Evolutionary conservation across 768 basidiomycete species (phyloP).

Genomic region (Pleurotus tuoliensis): DNA sequence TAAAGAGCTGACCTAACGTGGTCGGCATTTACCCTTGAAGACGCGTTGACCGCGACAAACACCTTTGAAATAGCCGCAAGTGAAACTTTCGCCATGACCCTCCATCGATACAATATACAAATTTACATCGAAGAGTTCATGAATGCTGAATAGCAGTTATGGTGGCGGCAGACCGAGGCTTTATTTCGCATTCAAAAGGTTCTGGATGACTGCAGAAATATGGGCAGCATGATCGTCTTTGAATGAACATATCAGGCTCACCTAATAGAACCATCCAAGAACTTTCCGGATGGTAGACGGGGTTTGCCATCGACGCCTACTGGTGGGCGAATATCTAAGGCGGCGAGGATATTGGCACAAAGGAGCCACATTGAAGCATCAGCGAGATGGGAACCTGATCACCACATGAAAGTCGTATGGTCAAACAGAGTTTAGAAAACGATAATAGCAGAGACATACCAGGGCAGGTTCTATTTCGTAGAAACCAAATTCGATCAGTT

Average conservation of each 20-base stretch:
- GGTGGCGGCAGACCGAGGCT: conserved; percentile 12
- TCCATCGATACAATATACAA: too few relatives aligned
- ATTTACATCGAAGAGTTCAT: too few relatives aligned
- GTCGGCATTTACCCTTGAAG: too few relatives aligned
- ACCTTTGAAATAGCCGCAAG: too few relatives aligned
- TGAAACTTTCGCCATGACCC: too few relatives aligned
- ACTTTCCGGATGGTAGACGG: neutral
- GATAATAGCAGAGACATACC: conserved; percentile 22
- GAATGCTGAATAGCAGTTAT: conserved; percentile 7
- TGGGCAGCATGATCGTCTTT: too few relatives aligned
- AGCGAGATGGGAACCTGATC: conserved; percentile 47
- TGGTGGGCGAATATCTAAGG: conserved; percentile 37
- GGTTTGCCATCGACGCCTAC: neutral
- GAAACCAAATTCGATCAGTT: too few relatives aligned
- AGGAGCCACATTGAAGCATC: conserved; percentile 51
- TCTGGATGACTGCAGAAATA: conserved; percentile 12
- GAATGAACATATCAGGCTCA: too few relatives aligned
- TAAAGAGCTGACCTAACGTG: too few relatives aligned
- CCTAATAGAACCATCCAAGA: conserved; percentile 4
- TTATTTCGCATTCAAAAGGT: conserved; percentile 15
- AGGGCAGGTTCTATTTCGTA: conserved; percentile 31
- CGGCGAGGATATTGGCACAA: conserved; percentile 47
- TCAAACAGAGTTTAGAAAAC: neutral
- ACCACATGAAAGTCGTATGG: neutral
- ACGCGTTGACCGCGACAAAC: too few relatives aligned